These are phyloP conservation scores for Withania somnifera DNA, from an alignment of 305 asterid genomes.

Conservation along the genomic window DNA sequence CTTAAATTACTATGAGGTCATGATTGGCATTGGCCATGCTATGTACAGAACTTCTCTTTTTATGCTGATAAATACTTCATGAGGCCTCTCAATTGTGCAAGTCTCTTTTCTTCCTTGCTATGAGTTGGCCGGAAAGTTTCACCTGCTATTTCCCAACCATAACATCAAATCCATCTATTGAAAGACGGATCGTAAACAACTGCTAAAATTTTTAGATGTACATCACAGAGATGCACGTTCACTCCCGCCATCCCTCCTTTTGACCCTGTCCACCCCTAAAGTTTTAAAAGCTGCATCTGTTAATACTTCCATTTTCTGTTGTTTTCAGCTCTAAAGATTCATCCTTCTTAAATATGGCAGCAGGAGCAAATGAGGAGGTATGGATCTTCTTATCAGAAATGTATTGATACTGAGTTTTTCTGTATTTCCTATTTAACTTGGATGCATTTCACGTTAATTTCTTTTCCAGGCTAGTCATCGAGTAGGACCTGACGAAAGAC, in stretches of 20 bases:
- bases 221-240: not conserved
- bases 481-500: constrained; percentile 67
- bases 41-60: not conserved
- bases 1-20: not conserved
- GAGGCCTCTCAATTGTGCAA: not conserved
- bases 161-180: not conserved
- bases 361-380: constrained; percentile 89
- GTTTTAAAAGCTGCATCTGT: not conserved
- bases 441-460: constrained; percentile 1
- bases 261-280: not conserved
- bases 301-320: not conserved
- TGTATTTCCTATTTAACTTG: not conserved
- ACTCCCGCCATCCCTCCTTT: not conserved
- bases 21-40: not conserved
- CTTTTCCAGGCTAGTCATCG: constrained; percentile 70
- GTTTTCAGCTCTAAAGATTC: constrained; percentile 44
- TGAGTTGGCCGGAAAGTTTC: not conserved
- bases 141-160: not conserved
- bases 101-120: not conserved
- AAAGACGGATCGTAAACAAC: too few species aligned
- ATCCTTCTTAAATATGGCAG: constrained; percentile 70
- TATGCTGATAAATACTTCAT: not conserved
- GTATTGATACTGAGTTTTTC: constrained; percentile 1
- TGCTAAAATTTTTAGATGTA: too few species aligned
- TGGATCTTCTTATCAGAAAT: constrained; percentile 1